Evolutionary conservation across 345 rosid genomes (phyloP).

Genomic region (Camelina sativa): DNA sequence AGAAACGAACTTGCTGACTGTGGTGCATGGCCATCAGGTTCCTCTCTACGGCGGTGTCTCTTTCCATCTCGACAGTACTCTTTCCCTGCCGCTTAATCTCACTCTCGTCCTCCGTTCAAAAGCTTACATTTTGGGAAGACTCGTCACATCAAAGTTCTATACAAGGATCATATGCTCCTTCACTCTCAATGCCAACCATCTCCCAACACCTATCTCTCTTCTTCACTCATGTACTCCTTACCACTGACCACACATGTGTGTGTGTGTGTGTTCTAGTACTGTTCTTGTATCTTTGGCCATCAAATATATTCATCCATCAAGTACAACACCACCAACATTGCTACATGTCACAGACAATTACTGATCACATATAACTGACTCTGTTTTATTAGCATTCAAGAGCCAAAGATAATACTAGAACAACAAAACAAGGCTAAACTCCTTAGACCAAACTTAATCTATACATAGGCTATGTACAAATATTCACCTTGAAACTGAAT

Average conservation of each 20-base stretch:
- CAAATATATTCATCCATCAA: conserved; percentile 11
- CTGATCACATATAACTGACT: conserved; percentile 1
- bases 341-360: neutral
- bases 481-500: neutral
- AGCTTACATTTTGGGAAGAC: conserved; percentile 79
- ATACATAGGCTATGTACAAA: neutral
- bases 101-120: conserved; percentile 75
- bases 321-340: neutral
- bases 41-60: conserved; percentile 85
- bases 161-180: conserved; percentile 62
- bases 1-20: conserved; percentile 47
- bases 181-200: conserved; percentile 54
- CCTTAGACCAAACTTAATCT: neutral
- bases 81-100: conserved; percentile 72
- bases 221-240: conserved; percentile 34
- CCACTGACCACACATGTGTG: conserved; percentile 19
- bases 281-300: conserved; percentile 8
- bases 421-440: neutral
- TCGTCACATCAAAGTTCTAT: conserved; percentile 70
- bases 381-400: neutral
- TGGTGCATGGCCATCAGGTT: conserved; percentile 75
- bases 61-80: conserved; percentile 42
- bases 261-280: neutral
- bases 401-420: neutral
- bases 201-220: conserved; percentile 37